Base-by-base conservation (phyloP, 2,329 filamentous ascomycete species). In the Ophiosphaerella korrae region DNA sequence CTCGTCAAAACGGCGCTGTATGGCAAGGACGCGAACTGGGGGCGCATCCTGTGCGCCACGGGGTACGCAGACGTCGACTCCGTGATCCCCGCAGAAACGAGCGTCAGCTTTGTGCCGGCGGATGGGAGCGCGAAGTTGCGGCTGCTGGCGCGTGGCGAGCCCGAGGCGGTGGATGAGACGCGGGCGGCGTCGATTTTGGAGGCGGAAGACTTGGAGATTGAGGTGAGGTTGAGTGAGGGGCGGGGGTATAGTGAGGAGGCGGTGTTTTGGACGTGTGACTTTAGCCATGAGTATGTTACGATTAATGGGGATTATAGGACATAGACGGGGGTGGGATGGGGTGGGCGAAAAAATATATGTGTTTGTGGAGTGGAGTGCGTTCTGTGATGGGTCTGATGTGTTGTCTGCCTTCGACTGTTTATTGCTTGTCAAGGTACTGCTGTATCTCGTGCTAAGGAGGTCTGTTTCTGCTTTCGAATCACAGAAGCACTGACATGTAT, bases 21-120 rank as follows among this genome's bases (percentile, higher is more conserved):
- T 75, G 94, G 94, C 59, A 91, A 92, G 73, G 94, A 99, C 72
- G 94, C 94, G 14, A 99, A 99, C 80, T 99, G 94, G 94, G 94
- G 94, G 31, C 91, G 94, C 47, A 96, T 99, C 56, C 82, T 97
- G 24, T 97, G 94, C 73, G 93, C 94, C 1, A 92, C 92, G 4
- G 94, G 94, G 3, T 97, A 97, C 71, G 80, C 83, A 52, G 84
- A 87, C 1, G 84, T 88, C 1, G 78, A 80, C 1, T 84, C 85
- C 39, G 83, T 94, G 45, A 76, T 83, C 0, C 88, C 88, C 1
- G 83, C 87, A 57, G 83, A 83, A 68, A 93, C 89, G 1, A 90
- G 81, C 61, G 90, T 94, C 21, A 90, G 88, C 6, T 93, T 94
- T 70, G 76, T 92, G 8, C 90, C 90, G 0, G 80, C 84, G 0